Base-by-base conservation (phyloP, 106 monocot genomes). In the Chionographis japonica region DNA sequence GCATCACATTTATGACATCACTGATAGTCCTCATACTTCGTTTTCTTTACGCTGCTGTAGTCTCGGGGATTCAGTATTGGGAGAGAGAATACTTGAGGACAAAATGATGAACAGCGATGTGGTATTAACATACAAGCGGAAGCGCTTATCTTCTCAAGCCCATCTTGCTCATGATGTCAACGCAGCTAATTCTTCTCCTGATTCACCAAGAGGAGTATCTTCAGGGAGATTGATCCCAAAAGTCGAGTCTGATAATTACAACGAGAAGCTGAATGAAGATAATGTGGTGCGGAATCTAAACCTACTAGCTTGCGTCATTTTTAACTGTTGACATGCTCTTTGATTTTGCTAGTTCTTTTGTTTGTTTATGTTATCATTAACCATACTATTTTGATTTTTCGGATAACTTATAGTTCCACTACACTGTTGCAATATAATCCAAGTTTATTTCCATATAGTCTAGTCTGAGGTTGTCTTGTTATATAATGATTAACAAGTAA, bases 101-200 rank as follows among this genome's bases (percentile, higher is more conserved):
- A 55, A 13, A 41, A 78, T 72, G 78, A 58, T 65, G 17, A 37
- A 53, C 16, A 54, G 60, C 59, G 61, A 61, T 16, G 60, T 57
- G 40, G 15, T 79, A 35, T 17, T 72, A 41, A 79, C 78, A 12
- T 79, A 79, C 67, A 79, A 79, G 54, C 58, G 78, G 15, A 79
- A 62, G 62, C 78, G 72, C 9, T 67, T 56, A 8, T 72, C 55
- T n/a, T 38, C 60, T 6, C 46, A 58, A 55, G 42, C 65, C 16
- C 37, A 73, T 72, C 36, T 12, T 10, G 17, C 13, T 37, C 66
- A 66, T 66, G 55, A 12, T 54, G 13, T 72, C 37, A 15, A 62
- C 68, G 10, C 13, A 62, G 37, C 54, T 59, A 37, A 53, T 73
- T 73, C 58, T 54, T 72, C 66, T n/a, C 53, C 72, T 11, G 40